These are phyloP conservation scores for Rosa rugosa DNA, from an alignment of 306 rosid species.

Conservation along the genomic window DNA sequence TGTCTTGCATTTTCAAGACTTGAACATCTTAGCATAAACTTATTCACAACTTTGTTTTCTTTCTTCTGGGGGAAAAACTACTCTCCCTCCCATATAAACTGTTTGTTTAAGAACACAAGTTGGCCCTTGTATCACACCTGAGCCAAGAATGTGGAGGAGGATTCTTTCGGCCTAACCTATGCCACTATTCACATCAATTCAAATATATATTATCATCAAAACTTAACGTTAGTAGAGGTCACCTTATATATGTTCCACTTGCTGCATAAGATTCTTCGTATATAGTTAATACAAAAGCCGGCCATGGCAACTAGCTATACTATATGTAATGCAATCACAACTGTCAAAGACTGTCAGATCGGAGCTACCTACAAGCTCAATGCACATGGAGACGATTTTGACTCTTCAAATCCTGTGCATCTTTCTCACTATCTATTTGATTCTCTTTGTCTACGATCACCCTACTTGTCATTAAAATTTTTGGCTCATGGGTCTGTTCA, in stretches of 20 bases:
- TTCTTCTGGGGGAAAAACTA: background rate
- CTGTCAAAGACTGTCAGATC: constrained; percentile 12
- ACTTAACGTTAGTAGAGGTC: background rate
- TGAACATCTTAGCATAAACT: background rate
- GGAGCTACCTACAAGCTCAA: background rate
- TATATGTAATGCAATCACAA: constrained; percentile 20
- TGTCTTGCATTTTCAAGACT: background rate
- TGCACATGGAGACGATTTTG: constrained; percentile 15
- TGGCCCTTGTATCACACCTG: constrained; percentile 7
- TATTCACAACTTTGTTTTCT: background rate
- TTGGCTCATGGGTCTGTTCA: background rate
- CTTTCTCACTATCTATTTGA: constrained; percentile 1
- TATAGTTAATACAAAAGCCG: background rate
- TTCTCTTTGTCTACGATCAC: constrained; percentile 11
- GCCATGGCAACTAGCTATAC: background rate
- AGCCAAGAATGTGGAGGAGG: constrained; percentile 16
- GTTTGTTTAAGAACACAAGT: constrained; percentile 15
- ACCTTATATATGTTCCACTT: constrained; percentile 18
- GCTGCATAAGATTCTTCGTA: constrained; percentile 14
- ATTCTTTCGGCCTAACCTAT: constrained; percentile 14
- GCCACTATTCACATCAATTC: constrained; percentile 2
- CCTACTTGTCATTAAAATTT: background rate
- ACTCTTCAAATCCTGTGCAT: background rate
- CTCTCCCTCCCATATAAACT: background rate
- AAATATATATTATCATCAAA: background rate